A percentile compares a stretch with the other conserved stretches of the same genome.
Evolutionary conservation across 169 alveolate genomes (phyloP).

Genomic region (Plasmodium gonderi): DNA sequence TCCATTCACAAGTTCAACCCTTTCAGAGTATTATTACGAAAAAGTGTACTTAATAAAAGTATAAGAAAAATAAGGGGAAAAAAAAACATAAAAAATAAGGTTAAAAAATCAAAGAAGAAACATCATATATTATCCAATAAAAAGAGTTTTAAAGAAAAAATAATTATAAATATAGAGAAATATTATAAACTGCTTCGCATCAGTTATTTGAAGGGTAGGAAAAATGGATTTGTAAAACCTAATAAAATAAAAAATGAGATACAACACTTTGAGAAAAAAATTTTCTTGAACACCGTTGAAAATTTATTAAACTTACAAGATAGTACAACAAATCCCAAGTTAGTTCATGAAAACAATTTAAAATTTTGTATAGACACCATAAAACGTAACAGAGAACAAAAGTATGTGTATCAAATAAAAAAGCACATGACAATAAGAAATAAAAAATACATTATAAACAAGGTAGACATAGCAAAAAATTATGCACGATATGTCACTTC

Average conservation of each 20-base stretch:
- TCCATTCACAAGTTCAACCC: neutral
- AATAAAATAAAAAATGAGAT: neutral
- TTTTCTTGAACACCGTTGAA: neutral
- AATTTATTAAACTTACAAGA: neutral
- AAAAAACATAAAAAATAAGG: neutral
- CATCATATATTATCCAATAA: neutral
- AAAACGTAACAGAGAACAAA: neutral
- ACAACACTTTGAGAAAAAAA: neutral
- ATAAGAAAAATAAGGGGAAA: neutral
- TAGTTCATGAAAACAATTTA: neutral
- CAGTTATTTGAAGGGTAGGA: neutral
- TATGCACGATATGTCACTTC: neutral
- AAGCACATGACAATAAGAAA: neutral
- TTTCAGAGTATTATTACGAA: neutral
- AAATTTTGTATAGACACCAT: neutral
- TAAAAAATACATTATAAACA: neutral
- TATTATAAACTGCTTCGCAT: neutral
- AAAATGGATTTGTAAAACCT: neutral
- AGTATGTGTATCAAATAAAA: neutral
- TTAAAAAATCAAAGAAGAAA: neutral
- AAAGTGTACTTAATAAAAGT: neutral
- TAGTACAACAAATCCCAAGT: neutral
- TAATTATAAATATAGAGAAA: neutral
- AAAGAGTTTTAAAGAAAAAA: neutral
- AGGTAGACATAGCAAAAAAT: neutral